Conservation (phyloP, 441 rosid species). For the Corymbia citriodora region DNA sequence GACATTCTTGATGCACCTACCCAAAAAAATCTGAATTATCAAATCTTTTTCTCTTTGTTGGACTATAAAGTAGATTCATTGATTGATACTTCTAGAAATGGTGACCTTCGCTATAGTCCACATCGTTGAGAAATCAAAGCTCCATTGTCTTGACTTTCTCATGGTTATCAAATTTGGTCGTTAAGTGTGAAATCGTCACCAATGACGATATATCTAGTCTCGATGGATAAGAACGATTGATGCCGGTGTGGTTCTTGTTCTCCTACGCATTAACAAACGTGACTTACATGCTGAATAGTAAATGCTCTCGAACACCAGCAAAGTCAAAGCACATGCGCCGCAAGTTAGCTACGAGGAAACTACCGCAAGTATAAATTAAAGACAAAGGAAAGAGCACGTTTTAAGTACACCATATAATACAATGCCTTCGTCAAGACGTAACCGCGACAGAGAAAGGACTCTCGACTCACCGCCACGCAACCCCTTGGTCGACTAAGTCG, state of each 20-base stretch:
- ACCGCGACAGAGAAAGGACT: not conserved
- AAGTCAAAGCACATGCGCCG: not conserved
- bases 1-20: not conserved
- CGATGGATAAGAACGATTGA: not conserved
- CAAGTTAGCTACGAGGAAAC: not conserved
- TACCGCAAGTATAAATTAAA: not conserved
- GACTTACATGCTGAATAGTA: not conserved
- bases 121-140: not conserved
- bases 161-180: not conserved
- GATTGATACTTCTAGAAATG: not conserved
- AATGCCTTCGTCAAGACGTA: not conserved
- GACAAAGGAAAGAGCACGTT: not conserved
- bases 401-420: not conserved
- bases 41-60: not conserved
- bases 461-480: not conserved
- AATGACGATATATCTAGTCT: not conserved
- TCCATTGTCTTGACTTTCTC: not conserved
- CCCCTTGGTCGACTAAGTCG: not conserved
- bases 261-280: not conserved
- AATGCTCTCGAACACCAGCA: not conserved
- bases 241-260: not conserved
- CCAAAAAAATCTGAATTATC: not conserved
- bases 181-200: not conserved
- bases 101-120: not conserved
- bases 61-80: not conserved